A percentile compares a stretch with the other conserved stretches of the same genome.
phyloP scores from a whole-genome alignment of 2,329 filamentous ascomycete genomes.

The Trichophyton schoenleinii region DNA sequence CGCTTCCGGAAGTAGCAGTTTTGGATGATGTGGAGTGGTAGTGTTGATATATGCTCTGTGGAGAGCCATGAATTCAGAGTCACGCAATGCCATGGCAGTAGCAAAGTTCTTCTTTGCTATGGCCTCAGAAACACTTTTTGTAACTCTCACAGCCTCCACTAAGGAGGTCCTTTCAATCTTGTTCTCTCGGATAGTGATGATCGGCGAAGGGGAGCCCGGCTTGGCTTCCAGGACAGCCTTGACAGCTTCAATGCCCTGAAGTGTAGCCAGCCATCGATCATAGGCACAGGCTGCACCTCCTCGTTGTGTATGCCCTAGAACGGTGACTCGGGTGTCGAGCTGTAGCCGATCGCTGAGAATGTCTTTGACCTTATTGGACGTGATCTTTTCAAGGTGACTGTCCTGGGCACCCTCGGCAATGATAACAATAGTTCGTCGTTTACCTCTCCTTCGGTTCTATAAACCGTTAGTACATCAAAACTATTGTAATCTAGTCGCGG shows the following conservation, averaged over 20 bases:
- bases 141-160: slow-evolving; percentile 76
- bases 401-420: slow-evolving; percentile 92
- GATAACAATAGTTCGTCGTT: slow-evolving; percentile 96
- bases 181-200: slow-evolving; percentile 95
- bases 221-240: slow-evolving; percentile 81
- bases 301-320: slow-evolving; percentile 91
- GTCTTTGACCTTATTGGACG: slow-evolving; percentile 67
- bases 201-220: slow-evolving; percentile 77
- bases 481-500: neutral
- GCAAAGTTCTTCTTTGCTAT: slow-evolving; percentile 80
- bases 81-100: slow-evolving; percentile 72
- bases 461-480: slow-evolving; percentile 2
- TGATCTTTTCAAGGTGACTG: slow-evolving; percentile 69
- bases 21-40: slow-evolving; percentile 64
- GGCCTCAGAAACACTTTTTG: slow-evolving; percentile 67
- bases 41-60: slow-evolving; percentile 85
- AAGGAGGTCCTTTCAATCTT: slow-evolving; percentile 86
- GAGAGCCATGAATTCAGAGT: slow-evolving; percentile 88
- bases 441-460: slow-evolving; percentile 75
- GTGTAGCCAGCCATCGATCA: slow-evolving; percentile 80
- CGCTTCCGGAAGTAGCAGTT: slow-evolving; percentile 53
- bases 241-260: slow-evolving; percentile 90
- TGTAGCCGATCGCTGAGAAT: slow-evolving; percentile 70
- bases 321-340: slow-evolving; percentile 87
- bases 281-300: slow-evolving; percentile 87